Percentiles rank a stretch among this genome's conserved stretches.
Conservation (phyloP, 495 filamentous ascomycete species). For the Trichocladium antarcticum region DNA sequence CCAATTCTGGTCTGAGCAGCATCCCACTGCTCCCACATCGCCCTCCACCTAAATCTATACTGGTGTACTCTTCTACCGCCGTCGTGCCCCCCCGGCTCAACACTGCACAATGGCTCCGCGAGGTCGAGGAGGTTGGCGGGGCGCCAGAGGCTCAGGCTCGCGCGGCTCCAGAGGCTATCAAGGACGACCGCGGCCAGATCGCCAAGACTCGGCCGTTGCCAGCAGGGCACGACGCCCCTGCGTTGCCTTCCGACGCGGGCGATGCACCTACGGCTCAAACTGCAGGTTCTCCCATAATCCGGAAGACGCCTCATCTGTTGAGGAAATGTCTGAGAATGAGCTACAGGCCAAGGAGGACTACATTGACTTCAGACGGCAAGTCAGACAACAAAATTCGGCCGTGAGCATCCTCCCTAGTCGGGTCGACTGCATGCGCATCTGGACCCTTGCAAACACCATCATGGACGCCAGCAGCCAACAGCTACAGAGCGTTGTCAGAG, state of each 20-base stretch:
- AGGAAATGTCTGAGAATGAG: neutral
- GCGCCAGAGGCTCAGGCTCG: neutral
- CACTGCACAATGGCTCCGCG: neutral
- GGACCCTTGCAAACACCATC: neutral
- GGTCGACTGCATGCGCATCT: neutral
- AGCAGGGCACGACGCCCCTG: no score
- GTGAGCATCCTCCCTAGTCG: neutral
- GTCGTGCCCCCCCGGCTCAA: no score
- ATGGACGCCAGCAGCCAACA: neutral
- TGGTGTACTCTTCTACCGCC: no score
- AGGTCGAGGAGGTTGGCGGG: neutral
- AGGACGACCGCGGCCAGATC: neutral
- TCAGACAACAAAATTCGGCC: neutral
- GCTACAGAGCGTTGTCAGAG: neutral
- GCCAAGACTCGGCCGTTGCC: neutral
- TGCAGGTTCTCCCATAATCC: neutral
- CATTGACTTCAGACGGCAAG: slow-evolving; percentile 2
- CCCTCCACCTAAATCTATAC: no score
- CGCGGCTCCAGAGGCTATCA: neutral
- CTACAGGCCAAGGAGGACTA: neutral
- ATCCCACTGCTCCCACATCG: no score
- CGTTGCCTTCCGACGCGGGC: neutral
- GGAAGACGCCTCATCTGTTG: neutral
- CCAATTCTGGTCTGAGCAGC: no score
- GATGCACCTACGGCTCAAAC: neutral